These are phyloP conservation scores for Trichosporon asahii DNA, from an alignment of 1,284 basidiomycete genomes.

Conservation along the genomic window DNA sequence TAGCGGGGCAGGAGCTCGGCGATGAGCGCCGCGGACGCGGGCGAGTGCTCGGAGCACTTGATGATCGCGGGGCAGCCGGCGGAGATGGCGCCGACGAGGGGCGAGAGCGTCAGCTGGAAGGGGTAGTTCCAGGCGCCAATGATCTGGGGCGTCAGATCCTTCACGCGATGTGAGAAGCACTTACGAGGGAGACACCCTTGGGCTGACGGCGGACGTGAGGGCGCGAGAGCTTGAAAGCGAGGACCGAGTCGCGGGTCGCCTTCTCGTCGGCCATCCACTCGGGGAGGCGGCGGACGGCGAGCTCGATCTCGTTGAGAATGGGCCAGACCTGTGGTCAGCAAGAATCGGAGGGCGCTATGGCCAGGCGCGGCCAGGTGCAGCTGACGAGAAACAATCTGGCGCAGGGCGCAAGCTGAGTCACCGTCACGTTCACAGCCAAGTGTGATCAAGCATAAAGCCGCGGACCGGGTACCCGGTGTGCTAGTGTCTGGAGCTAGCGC, in stretches of 20 bases:
- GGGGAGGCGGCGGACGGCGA: slow-evolving; percentile 65
- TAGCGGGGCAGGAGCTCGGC: slow-evolving; percentile 75
- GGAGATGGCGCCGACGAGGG: slow-evolving; percentile 71
- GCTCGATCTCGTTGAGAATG: slow-evolving; percentile 61
- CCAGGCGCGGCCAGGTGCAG: too few species aligned
- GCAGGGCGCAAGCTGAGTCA: too few species aligned
- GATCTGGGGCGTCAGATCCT: slow-evolving; percentile 25
- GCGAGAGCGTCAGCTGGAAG: slow-evolving; percentile 56
- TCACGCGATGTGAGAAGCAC: too few species aligned
- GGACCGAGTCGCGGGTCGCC: slow-evolving; percentile 56
- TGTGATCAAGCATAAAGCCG: too few species aligned
- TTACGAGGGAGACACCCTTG: slow-evolving; percentile 63
- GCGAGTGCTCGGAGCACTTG: slow-evolving; percentile 78
- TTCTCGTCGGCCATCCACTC: slow-evolving; percentile 72
- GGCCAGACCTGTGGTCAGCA: slow-evolving; percentile 45
- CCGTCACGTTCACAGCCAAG: too few species aligned
- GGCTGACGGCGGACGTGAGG: slow-evolving; percentile 69
- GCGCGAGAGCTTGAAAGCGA: slow-evolving; percentile 56
- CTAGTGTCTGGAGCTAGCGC: too few species aligned
- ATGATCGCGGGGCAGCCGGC: slow-evolving; percentile 71
- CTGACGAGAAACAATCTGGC: too few species aligned
- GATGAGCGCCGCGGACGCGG: slow-evolving; percentile 64
- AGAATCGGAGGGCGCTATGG: background rate
- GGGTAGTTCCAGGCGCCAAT: slow-evolving; percentile 59
- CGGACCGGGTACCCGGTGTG: too few species aligned